These are phyloP conservation scores for Zygoascus ofunaensis DNA, from an alignment of 805 yeast species.

Conservation along the genomic window DNA sequence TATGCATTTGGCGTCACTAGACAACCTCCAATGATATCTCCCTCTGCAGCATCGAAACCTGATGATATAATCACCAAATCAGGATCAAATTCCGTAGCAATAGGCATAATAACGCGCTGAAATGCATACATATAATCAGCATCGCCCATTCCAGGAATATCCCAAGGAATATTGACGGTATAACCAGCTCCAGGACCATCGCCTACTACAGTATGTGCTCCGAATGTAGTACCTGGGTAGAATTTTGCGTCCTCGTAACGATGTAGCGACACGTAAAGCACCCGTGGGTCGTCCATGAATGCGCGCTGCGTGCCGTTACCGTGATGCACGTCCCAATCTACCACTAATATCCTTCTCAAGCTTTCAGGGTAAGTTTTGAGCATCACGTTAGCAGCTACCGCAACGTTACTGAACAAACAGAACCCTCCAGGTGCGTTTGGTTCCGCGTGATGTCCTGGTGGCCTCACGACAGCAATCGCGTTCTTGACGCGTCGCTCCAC, in stretches of 20 bases:
- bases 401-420: slow-evolving; percentile 91
- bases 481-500: slow-evolving; percentile 88
- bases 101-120: slow-evolving; percentile 75
- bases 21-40: slow-evolving; percentile 94
- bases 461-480: slow-evolving; percentile 89
- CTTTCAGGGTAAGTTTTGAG: slow-evolving; percentile 78
- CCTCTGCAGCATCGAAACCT: slow-evolving; percentile 98
- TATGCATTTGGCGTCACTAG: slow-evolving; percentile 93
- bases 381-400: slow-evolving; percentile 88
- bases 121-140: slow-evolving; percentile 94
- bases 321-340: slow-evolving; percentile 99
- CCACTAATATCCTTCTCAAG: slow-evolving; percentile 68
- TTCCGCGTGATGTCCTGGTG: slow-evolving; percentile 99
- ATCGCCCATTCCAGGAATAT: slow-evolving; percentile 82
- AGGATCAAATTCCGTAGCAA: slow-evolving; percentile 81
- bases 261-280: slow-evolving; percentile 83
- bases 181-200: slow-evolving; percentile 80
- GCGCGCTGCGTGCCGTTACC: slow-evolving; percentile 98
- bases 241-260: slow-evolving; percentile 86
- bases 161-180: slow-evolving; percentile 91
- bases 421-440: slow-evolving; percentile 97
- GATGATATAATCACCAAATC: slow-evolving; percentile 88
- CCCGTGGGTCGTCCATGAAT: slow-evolving; percentile 80
- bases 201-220: slow-evolving; percentile 74
- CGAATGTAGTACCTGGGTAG: slow-evolving; percentile 89